Evolutionary conservation across 2,329 filamentous ascomycete genomes (phyloP).

Genomic region (Pseudopyrenochaeta lycopersici): DNA sequence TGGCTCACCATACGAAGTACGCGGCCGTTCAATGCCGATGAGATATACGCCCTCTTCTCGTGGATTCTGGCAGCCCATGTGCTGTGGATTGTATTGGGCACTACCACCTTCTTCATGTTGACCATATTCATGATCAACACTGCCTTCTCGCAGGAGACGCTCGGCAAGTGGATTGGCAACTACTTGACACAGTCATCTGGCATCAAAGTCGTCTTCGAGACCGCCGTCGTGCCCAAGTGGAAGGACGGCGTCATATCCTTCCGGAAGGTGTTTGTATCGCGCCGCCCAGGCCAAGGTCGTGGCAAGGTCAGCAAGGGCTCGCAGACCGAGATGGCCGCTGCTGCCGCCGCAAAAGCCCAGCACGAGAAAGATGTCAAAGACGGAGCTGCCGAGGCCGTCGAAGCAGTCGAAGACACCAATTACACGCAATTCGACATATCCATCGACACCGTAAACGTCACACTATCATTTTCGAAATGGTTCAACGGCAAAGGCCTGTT

Average conservation of each 20-base stretch:
- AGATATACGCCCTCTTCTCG: conserved; percentile 94
- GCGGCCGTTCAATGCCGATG: conserved; percentile 93
- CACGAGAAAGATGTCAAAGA: conserved; percentile 47
- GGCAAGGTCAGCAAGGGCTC: conserved; percentile 94
- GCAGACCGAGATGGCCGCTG: conserved; percentile 81
- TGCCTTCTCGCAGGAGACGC: conserved; percentile 94
- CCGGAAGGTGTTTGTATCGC: conserved; percentile 94
- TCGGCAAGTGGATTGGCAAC: conserved; percentile 92
- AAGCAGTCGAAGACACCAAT: conserved; percentile 84
- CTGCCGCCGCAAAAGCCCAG: conserved; percentile 75
- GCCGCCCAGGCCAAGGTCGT: conserved; percentile 81
- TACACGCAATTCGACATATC: conserved; percentile 98
- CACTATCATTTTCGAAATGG: conserved; percentile 97
- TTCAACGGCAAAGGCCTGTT: conserved; percentile 95
- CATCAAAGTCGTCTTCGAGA: conserved; percentile 94
- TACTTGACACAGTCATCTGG: conserved; percentile 95
- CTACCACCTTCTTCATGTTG: conserved; percentile 95
- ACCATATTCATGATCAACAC: conserved; percentile 93
- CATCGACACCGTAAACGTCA: conserved; percentile 94
- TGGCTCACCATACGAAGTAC: conserved; percentile 96
- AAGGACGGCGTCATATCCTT: conserved; percentile 94
- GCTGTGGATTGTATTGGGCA: conserved; percentile 94
- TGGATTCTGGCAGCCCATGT: conserved; percentile 95
- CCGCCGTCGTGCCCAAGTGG: conserved; percentile 96
- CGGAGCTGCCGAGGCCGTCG: conserved; percentile 49